phyloP scores from a whole-genome alignment of 108 stramenopile species.

The Epipyxis sp. region DNA sequence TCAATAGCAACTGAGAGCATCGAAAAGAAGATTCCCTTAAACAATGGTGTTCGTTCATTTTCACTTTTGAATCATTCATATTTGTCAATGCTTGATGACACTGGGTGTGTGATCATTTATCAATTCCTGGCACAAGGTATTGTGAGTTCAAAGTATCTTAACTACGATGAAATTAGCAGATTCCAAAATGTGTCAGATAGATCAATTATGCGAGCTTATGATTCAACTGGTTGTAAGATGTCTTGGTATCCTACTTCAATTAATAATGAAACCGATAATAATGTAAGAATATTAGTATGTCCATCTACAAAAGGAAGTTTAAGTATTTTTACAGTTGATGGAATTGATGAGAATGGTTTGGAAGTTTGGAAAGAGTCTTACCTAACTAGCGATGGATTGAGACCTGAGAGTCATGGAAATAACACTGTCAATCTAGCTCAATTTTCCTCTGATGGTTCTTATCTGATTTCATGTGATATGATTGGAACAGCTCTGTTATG shows the following conservation, averaged over 20 bases:
- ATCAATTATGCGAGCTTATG: too few species aligned
- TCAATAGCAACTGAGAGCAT: too few species aligned
- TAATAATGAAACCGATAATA: neutral
- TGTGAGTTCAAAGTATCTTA: too few species aligned
- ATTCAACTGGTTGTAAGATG: too few species aligned
- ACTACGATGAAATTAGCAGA: too few species aligned
- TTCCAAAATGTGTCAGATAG: too few species aligned
- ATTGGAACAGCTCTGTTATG: neutral
- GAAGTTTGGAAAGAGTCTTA: neutral
- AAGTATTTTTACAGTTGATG: neutral
- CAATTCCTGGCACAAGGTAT: too few species aligned
- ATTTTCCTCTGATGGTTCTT: neutral
- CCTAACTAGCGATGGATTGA: neutral
- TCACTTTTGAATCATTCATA: too few species aligned
- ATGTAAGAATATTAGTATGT: neutral
- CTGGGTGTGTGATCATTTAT: too few species aligned
- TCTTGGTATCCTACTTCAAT: neutral
- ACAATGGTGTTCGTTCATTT: too few species aligned
- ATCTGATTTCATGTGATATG: neutral
- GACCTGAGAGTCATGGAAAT: neutral
- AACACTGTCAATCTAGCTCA: neutral
- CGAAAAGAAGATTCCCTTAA: too few species aligned
- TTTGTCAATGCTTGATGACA: too few species aligned
- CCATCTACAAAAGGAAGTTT: neutral
- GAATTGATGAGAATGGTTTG: neutral